A percentile compares a stretch with the other conserved stretches of the same genome.
phyloP scores from a whole-genome alignment of 495 filamentous ascomycete genomes.

The Achaetomiella virescens region DNA sequence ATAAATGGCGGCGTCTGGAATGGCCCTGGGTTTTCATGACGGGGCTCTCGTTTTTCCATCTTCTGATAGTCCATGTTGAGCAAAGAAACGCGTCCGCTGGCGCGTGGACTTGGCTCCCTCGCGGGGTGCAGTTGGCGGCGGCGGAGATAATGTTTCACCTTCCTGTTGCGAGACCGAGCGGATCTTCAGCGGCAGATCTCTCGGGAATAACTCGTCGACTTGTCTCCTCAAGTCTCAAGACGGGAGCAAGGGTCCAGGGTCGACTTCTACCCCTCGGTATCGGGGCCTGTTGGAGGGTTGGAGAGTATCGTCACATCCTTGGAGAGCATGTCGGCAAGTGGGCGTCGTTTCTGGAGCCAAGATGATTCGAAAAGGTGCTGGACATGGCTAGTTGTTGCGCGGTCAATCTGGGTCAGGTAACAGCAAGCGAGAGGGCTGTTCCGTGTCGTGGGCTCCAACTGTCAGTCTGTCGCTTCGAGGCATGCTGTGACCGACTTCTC shows the following conservation, averaged over 20 bases:
- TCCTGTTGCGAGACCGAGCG: neutral
- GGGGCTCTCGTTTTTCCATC: too few relatives aligned
- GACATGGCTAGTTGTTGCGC: conserved; percentile 1
- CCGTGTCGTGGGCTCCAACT: neutral
- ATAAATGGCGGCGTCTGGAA: neutral
- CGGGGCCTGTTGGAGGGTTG: neutral
- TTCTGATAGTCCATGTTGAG: too few relatives aligned
- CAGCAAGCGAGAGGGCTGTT: conserved; percentile 2
- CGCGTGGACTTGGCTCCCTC: too few relatives aligned
- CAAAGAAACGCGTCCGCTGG: too few relatives aligned
- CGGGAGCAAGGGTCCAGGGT: conserved; percentile 1
- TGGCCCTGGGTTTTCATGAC: neutral
- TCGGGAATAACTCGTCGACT: neutral
- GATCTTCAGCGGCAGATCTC: neutral
- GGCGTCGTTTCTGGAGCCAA: neutral
- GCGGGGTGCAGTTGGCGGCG: neutral
- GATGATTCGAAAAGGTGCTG: conserved; percentile 1
- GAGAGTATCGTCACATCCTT: neutral
- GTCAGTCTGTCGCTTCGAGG: neutral
- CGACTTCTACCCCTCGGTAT: neutral
- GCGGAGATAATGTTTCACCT: neutral
- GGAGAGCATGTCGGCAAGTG: too few relatives aligned
- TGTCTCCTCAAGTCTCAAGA: neutral
- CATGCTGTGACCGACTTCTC: conserved; percentile 1
- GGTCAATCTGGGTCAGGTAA: conserved; percentile 10